Evolutionary conservation across 805 yeast species (phyloP).

Genomic region (Barnettozyma siamensis): DNA sequence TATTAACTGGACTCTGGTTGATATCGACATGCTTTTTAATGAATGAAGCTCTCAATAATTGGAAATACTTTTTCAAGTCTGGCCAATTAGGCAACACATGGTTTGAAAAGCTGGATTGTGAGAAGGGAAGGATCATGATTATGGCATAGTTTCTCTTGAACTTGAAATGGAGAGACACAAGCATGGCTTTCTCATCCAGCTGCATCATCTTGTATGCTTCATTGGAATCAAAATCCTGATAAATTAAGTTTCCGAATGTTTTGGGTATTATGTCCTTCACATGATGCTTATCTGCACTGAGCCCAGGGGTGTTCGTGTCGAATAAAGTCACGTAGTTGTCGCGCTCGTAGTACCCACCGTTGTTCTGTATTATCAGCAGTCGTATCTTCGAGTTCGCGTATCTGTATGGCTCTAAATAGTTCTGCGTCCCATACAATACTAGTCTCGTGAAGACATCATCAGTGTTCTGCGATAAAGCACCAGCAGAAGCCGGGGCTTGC

Average conservation of each 20-base stretch:
- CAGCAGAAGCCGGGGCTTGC: not conserved
- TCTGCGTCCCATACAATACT: slow-evolving; percentile 22
- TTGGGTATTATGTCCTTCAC: slow-evolving; percentile 28
- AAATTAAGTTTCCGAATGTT: slow-evolving; percentile 35
- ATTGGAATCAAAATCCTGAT: slow-evolving; percentile 22
- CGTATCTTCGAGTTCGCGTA: not conserved
- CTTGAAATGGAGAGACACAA: slow-evolving; percentile 31
- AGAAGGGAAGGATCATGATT: slow-evolving; percentile 27
- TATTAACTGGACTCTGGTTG: not conserved
- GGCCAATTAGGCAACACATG: slow-evolving; percentile 30
- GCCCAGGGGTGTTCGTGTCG: slow-evolving; percentile 22
- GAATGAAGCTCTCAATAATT: slow-evolving; percentile 24
- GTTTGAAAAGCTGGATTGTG: slow-evolving; percentile 23
- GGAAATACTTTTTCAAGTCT: slow-evolving; percentile 25
- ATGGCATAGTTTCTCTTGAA: slow-evolving; percentile 26
- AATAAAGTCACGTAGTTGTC: slow-evolving; percentile 29
- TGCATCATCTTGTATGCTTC: slow-evolving; percentile 14
- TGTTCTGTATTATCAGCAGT: slow-evolving; percentile 31
- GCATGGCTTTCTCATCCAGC: slow-evolving; percentile 26
- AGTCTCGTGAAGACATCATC: slow-evolving; percentile 25
- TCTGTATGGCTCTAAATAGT: slow-evolving; percentile 7
- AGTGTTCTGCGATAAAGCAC: slow-evolving; percentile 3
- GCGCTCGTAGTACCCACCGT: slow-evolving; percentile 31
- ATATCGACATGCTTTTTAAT: slow-evolving; percentile 16
- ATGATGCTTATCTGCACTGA: slow-evolving; percentile 11